Conservation (phyloP, 2,329 filamentous ascomycete genomes). For the Xylariaceae sp. region DNA sequence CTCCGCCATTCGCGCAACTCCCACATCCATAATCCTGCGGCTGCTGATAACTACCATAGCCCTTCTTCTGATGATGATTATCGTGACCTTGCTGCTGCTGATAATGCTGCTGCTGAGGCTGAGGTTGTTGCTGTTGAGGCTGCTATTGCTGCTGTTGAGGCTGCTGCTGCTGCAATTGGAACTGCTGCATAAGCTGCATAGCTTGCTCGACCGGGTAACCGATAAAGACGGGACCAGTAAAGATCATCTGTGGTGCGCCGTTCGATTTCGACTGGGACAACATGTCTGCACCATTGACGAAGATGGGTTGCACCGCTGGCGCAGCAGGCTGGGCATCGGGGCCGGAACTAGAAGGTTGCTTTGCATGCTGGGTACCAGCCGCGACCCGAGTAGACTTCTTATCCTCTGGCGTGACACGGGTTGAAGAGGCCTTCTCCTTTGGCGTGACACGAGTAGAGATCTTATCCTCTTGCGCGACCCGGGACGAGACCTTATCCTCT, state of each 20-base stretch:
- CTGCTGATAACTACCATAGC: too few relatives aligned
- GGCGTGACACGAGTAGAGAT: too few relatives aligned
- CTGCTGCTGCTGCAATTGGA: slow-evolving; percentile 34
- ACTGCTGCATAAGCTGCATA: slow-evolving; percentile 65
- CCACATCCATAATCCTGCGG: too few relatives aligned
- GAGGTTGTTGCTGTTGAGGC: too few relatives aligned
- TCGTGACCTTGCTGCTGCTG: too few relatives aligned
- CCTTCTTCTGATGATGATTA: too few relatives aligned
- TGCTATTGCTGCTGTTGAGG: too few relatives aligned
- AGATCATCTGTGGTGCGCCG: slow-evolving; percentile 64
- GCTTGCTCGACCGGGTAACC: slow-evolving; percentile 83
- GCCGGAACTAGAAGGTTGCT: slow-evolving; percentile 21
- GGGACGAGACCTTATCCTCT: too few relatives aligned
- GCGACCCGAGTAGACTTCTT: slow-evolving; percentile 22
- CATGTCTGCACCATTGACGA: slow-evolving; percentile 42
- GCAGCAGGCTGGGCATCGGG: slow-evolving; percentile 24
- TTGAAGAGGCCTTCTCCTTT: too few relatives aligned
- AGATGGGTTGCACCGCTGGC: slow-evolving; percentile 42
- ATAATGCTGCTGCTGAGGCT: too few relatives aligned
- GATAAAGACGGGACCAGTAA: slow-evolving; percentile 90
- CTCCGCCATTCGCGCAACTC: too few relatives aligned
- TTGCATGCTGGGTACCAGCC: slow-evolving; percentile 18
- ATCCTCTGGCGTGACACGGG: slow-evolving; percentile 22
- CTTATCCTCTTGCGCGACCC: too few relatives aligned
- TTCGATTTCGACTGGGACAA: slow-evolving; percentile 31